These are phyloP conservation scores for Scheffersomyces stipitis DNA, from an alignment of 805 yeast genomes.

Conservation along the genomic window DNA sequence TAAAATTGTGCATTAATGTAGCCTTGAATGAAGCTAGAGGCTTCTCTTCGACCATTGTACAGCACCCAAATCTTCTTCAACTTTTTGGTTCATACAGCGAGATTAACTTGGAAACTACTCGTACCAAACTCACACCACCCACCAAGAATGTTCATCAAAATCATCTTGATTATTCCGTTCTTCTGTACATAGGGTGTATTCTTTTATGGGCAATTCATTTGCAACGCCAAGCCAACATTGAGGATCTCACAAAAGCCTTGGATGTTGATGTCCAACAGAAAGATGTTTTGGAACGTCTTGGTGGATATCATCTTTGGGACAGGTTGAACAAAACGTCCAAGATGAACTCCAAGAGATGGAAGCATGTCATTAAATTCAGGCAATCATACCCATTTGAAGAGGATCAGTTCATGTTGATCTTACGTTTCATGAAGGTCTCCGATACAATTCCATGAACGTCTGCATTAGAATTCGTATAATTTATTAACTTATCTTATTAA, in stretches of 20 bases:
- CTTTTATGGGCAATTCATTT: conserved; percentile 36
- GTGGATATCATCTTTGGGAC: conserved; percentile 44
- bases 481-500: too few species aligned
- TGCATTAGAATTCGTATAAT: too few species aligned
- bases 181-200: conserved; percentile 38
- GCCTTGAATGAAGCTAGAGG: conserved; percentile 39
- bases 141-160: conserved; percentile 33
- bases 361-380: conserved; percentile 39
- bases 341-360: conserved; percentile 44
- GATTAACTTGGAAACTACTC: conserved; percentile 30
- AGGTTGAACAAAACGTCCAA: conserved; percentile 28
- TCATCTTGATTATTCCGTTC: conserved; percentile 37
- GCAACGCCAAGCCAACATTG: conserved; percentile 14
- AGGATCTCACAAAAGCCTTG: conserved; percentile 15
- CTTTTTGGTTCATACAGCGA: conserved; percentile 30
- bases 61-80: conserved; percentile 25
- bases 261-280: conserved; percentile 17
- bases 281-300: conserved; percentile 22
- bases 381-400: conserved; percentile 36
- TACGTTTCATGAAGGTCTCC: conserved; percentile 35
- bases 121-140: conserved; percentile 35
- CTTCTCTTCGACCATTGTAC: conserved; percentile 23
- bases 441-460: conserved; percentile 16
- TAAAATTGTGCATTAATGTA: conserved; percentile 30
- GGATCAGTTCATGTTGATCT: conserved; percentile 38